Evolutionary conservation across 2,329 filamentous ascomycete species (phyloP), one percentile per base, ranked within the genome.

Genomic region (Ascochyta koolunga): DNA sequence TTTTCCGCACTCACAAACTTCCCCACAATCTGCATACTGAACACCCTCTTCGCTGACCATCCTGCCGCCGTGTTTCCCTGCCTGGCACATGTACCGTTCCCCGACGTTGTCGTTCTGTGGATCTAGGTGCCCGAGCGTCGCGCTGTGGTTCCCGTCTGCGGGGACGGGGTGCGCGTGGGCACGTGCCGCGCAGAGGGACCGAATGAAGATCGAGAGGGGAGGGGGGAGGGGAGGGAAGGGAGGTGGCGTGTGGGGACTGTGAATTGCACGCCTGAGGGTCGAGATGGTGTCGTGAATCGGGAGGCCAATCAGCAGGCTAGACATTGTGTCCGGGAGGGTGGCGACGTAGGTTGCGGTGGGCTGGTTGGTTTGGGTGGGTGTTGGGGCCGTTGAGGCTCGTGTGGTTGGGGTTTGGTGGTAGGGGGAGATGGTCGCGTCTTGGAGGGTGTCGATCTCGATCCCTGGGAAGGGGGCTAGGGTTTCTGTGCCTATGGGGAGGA

Each of bases 1-100:
- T n/a, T n/a, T n/a, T n/a, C n/a, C n/a, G n/a, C n/a, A n/a, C n/a
- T n/a, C n/a, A n/a, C n/a, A n/a, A n/a, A n/a, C n/a, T n/a, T n/a
- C n/a, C n/a, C n/a, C n/a, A n/a, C n/a, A n/a, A n/a, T n/a, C n/a
- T n/a, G n/a, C n/a, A n/a, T n/a, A n/a, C n/a, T n/a, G n/a, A n/a
- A n/a, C n/a, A n/a, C n/a, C n/a, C n/a, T n/a, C n/a, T n/a, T n/a
- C n/a, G n/a, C n/a, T n/a, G n/a, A n/a, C n/a, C n/a, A 68, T 73
- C 53, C 66, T 67, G 33, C 66, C 66, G 24, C 75, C 76, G 54
- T 79, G 72, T 62, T 79, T 79, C 42, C 76, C 77, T 7, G 72
- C 71, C 16, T 78, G 63, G 56, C 76, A 78, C 52, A 64, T 59
- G 18, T 68, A 65, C 5, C 64, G 52, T 25, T 75, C 69, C 40